Conservation (phyloP, 306 rosid genomes). For the Boehmeria nivea region DNA sequence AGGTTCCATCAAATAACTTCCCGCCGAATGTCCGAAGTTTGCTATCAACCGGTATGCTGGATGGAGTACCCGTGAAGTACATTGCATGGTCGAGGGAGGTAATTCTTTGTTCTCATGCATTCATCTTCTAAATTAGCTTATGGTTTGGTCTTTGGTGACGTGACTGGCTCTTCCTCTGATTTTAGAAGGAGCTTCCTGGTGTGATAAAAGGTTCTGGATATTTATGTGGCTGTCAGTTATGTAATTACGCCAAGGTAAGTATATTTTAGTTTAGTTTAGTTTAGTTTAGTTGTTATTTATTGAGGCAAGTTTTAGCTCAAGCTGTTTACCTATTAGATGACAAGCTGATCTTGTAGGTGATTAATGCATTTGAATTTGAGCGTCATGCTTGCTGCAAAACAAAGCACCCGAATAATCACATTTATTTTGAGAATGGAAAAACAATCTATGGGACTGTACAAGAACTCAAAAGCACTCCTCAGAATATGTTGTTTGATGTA, state of each 20-base stretch:
- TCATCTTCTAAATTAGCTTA: slow-evolving; percentile 35
- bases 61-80: slow-evolving; percentile 79
- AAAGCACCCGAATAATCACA: slow-evolving; percentile 79
- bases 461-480: slow-evolving; percentile 79
- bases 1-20: slow-evolving; percentile 59
- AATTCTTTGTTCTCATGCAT: slow-evolving; percentile 36
- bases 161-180: slow-evolving; percentile 38
- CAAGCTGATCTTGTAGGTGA: slow-evolving; percentile 37
- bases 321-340: slow-evolving; percentile 6
- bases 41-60: slow-evolving; percentile 84
- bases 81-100: slow-evolving; percentile 82
- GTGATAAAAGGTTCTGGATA: slow-evolving; percentile 71
- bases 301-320: slow-evolving; percentile 8
- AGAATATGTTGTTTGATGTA: slow-evolving; percentile 59
- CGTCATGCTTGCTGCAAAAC: slow-evolving; percentile 83
- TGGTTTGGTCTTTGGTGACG: slow-evolving; percentile 42
- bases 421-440: slow-evolving; percentile 79
- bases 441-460: slow-evolving; percentile 76
- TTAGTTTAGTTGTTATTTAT: background rate
- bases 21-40: slow-evolving; percentile 77
- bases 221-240: slow-evolving; percentile 57
- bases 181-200: slow-evolving; percentile 70
- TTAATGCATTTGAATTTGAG: slow-evolving; percentile 79
- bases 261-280: background rate
- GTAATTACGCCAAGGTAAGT: slow-evolving; percentile 65